Percentiles rank a stretch among this genome's conserved stretches.
These are phyloP conservation scores for Backusella morwellensis DNA, from an alignment of 192 early-diverging fungal genomes.

Conservation along the genomic window DNA sequence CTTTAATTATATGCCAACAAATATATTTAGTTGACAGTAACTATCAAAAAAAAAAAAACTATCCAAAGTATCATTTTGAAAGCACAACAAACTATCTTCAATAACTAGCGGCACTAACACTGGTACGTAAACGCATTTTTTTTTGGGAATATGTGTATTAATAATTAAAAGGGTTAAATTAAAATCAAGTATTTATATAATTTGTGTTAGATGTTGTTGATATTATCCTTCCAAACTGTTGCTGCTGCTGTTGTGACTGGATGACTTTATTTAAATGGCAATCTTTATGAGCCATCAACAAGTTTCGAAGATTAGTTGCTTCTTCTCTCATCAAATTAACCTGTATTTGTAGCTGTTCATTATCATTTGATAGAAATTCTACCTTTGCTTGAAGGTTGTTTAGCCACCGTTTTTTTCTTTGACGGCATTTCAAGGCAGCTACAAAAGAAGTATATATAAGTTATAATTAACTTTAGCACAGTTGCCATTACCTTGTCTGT, in stretches of 20 bases:
- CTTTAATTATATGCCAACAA: neutral
- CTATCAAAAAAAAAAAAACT: neutral
- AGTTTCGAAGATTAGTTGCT: slow-evolving; percentile 71
- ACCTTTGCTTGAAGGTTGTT: slow-evolving; percentile 70
- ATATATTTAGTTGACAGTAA: neutral
- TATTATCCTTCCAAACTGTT: neutral
- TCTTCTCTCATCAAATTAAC: slow-evolving; percentile 63
- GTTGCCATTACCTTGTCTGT: slow-evolving; percentile 66
- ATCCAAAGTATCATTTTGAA: neutral
- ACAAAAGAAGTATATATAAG: neutral
- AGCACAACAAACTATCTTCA: neutral
- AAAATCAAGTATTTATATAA: neutral
- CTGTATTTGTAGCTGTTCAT: slow-evolving; percentile 59
- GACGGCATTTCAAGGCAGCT: slow-evolving; percentile 89
- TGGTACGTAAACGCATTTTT: neutral
- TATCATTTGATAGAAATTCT: slow-evolving; percentile 61
- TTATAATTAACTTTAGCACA: neutral
- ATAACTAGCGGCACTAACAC: neutral
- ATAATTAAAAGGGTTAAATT: neutral
- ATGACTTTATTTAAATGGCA: slow-evolving; percentile 42
- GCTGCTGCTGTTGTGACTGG: neutral
- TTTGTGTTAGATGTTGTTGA: neutral
- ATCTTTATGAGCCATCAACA: slow-evolving; percentile 74
- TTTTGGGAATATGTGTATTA: neutral
- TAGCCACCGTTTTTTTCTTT: slow-evolving; percentile 92